phyloP scores from a whole-genome alignment of 208 protist genomes.

The Crithidia bombi region DNA sequence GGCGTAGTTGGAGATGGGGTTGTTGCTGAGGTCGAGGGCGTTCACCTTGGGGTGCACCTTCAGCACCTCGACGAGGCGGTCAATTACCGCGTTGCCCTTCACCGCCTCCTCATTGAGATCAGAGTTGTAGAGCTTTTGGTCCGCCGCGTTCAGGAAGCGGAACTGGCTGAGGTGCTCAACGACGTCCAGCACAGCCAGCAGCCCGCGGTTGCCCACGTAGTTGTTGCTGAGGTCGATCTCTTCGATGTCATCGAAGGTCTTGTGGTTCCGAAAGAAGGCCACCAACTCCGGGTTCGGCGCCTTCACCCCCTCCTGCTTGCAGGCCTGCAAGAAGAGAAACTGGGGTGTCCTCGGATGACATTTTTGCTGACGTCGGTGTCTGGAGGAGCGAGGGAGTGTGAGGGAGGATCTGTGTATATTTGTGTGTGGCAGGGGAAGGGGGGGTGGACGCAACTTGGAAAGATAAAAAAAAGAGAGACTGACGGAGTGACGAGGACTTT shows the following conservation, averaged over 20 bases:
- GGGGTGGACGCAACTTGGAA: no score
- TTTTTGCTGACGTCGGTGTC: constrained; percentile 10
- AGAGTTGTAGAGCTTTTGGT: constrained; percentile 93
- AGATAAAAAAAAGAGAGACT: no score
- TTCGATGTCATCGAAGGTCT: constrained; percentile 68
- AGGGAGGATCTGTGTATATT: background rate
- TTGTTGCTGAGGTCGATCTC: constrained; percentile 87
- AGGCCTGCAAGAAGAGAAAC: constrained; percentile 72
- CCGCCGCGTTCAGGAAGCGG: constrained; percentile 76
- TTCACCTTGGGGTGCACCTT: constrained; percentile 82
- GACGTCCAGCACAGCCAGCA: constrained; percentile 82
- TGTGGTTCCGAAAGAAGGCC: constrained; percentile 69
- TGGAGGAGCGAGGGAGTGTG: background rate
- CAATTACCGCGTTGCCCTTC: constrained; percentile 86
- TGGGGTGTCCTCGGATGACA: constrained; percentile 61
- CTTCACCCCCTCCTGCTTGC: constrained; percentile 83
- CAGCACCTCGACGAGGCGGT: constrained; percentile 84
- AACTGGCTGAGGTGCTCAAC: constrained; percentile 78
- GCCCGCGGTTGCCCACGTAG: constrained; percentile 90
- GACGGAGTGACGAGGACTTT: no score
- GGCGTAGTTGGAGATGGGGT: constrained; percentile 92
- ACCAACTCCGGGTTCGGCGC: constrained; percentile 78
- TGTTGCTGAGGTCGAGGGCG: constrained; percentile 81
- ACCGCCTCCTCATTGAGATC: constrained; percentile 89
- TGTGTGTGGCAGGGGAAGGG: background rate